Conservation (phyloP, 306 rosid genomes). For the Rosa persica region DNA sequence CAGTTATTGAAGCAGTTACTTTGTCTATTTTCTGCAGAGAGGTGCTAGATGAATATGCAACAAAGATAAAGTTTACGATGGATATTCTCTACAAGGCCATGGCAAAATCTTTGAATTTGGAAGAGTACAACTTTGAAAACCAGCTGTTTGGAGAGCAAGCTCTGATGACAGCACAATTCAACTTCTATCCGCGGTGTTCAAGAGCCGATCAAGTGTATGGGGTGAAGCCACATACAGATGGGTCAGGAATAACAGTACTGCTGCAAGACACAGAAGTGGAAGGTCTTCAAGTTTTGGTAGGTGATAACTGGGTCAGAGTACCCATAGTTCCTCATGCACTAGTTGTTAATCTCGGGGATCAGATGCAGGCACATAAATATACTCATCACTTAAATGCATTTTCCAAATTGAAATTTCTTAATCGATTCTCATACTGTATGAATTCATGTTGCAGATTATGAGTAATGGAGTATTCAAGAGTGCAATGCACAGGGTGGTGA, state of each 20-base stretch:
- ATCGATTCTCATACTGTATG: not conserved
- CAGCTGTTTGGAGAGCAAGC: conserved; percentile 43
- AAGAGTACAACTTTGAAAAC: conserved; percentile 51
- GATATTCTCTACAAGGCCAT: conserved; percentile 59
- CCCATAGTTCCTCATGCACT: conserved; percentile 63
- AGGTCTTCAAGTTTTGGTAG: conserved; percentile 79
- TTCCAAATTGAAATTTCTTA: not conserved
- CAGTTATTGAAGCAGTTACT: not conserved
- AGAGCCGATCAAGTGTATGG: conserved; percentile 69
- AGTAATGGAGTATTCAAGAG: conserved; percentile 26
- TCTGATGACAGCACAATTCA: conserved; percentile 45
- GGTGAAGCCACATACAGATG: conserved; percentile 67
- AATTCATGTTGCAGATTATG: conserved; percentile 1
- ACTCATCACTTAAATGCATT: not conserved
- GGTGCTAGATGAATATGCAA: conserved; percentile 43
- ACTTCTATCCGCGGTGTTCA: conserved; percentile 67
- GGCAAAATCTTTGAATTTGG: conserved; percentile 70
- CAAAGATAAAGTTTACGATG: conserved; percentile 30
- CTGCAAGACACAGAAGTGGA: conserved; percentile 67
- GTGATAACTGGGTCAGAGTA: conserved; percentile 58
- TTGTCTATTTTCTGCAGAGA: conserved; percentile 35
- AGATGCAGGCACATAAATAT: conserved; percentile 13
- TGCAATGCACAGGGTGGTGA: not conserved
- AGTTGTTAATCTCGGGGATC: conserved; percentile 76
- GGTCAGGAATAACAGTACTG: conserved; percentile 54